phyloP scores from a whole-genome alignment of 2,329 filamentous ascomycete species.

The Paecilomyces sp. region DNA sequence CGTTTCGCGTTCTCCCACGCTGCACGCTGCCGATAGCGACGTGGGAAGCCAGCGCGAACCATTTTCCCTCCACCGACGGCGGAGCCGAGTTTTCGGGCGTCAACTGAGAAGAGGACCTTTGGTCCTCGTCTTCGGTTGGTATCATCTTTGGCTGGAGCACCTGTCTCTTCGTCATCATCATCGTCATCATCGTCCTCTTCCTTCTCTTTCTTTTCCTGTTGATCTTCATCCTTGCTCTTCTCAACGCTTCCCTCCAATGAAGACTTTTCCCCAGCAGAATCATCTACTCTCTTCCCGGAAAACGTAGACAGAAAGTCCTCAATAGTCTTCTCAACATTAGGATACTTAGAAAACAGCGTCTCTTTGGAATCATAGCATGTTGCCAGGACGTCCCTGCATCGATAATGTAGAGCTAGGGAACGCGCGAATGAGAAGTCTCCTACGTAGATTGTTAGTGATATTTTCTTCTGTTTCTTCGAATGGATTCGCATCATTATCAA shows the following conservation, averaged over 20 bases:
- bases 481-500: background rate
- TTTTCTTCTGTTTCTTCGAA: too few species aligned
- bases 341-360: slow-evolving; percentile 63
- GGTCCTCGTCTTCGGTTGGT: slow-evolving; percentile 5
- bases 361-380: slow-evolving; percentile 40
- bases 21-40: slow-evolving; percentile 22
- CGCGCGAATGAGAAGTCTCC: slow-evolving; percentile 43
- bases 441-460: slow-evolving; percentile 13
- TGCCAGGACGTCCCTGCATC: slow-evolving; percentile 32
- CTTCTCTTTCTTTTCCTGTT: background rate
- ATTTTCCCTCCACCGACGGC: slow-evolving; percentile 33
- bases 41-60: slow-evolving; percentile 33
- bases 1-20: slow-evolving; percentile 12
- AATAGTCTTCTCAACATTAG: slow-evolving; percentile 57
- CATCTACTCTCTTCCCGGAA: background rate
- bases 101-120: slow-evolving; percentile 35
- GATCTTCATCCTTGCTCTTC: slow-evolving; percentile 5
- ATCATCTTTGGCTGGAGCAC: too few species aligned
- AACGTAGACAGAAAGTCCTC: slow-evolving; percentile 28
- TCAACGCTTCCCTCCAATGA: background rate
- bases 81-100: slow-evolving; percentile 35
- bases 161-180: slow-evolving; percentile 4
- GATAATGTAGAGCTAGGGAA: slow-evolving; percentile 35
- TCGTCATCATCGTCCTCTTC: slow-evolving; percentile 1
- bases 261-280: background rate